A percentile compares a stretch with the other conserved stretches of the same genome.
Conservation (phyloP, 2,329 filamentous ascomycete genomes). For the Erysiphe neolycopersici region DNA sequence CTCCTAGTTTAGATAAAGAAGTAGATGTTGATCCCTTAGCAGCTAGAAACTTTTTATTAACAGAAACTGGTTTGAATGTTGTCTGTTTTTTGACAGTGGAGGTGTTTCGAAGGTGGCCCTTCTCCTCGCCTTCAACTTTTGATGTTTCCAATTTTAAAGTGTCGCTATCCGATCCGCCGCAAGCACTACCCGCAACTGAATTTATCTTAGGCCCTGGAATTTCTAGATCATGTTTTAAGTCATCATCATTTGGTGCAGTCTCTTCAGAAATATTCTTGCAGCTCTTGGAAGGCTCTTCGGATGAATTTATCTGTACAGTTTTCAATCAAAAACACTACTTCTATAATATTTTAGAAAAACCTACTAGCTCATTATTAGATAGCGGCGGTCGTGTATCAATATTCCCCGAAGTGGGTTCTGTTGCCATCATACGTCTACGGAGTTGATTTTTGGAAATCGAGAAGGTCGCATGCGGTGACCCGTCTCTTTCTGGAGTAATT, state of each 20-base stretch:
- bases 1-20: conserved; percentile 21
- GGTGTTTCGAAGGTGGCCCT: conserved; percentile 26
- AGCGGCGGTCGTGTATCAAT: conserved; percentile 13
- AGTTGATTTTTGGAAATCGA: conserved; percentile 9
- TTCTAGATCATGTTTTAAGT: conserved; percentile 26
- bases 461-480: conserved; percentile 13
- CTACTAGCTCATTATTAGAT: conserved; percentile 13
- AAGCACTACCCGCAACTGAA: conserved; percentile 40
- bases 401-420: conserved; percentile 28
- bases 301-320: conserved; percentile 10
- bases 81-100: conserved; percentile 45
- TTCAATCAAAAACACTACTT: conserved; percentile 3
- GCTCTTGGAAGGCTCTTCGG: conserved; percentile 21
- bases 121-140: conserved; percentile 28
- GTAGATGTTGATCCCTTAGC: conserved; percentile 29
- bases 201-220: conserved; percentile 29
- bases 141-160: conserved; percentile 29
- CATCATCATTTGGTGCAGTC: conserved; percentile 24
- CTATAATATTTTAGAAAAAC: conserved; percentile 1
- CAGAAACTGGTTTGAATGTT: conserved; percentile 63
- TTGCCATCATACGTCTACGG: conserved; percentile 35
- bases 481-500: conserved; percentile 1
- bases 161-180: conserved; percentile 54
- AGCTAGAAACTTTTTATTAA: conserved; percentile 62
- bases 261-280: conserved; percentile 19